A percentile compares a stretch with the other conserved stretches of the same genome.
Evolutionary conservation across 495 filamentous ascomycete genomes (phyloP).

Genomic region (Mytilinidion resinicola): DNA sequence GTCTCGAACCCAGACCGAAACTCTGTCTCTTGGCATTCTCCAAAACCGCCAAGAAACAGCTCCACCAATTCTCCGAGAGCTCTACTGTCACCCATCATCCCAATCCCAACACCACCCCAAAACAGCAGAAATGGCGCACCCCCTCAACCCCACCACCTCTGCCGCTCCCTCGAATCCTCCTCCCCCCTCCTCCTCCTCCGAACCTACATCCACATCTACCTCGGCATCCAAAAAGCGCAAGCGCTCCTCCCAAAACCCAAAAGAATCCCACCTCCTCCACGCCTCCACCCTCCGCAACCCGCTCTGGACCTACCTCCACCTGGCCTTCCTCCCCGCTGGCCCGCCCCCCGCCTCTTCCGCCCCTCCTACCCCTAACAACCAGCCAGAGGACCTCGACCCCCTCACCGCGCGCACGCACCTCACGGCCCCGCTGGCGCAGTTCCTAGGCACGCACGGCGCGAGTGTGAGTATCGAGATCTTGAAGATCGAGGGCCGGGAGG

Average conservation of each 20-base stretch:
- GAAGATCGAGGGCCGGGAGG: conserved; percentile 48
- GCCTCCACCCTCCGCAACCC: conserved; percentile 29
- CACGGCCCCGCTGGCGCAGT: conserved; percentile 66
- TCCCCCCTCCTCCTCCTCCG: background rate
- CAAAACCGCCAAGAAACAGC: too few species aligned
- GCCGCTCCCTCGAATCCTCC: background rate
- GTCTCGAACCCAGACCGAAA: too few species aligned
- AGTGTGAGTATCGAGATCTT: conserved; percentile 78
- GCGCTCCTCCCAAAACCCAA: conserved; percentile 16
- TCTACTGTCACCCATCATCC: too few species aligned
- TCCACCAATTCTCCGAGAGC: too few species aligned
- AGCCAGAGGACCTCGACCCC: conserved; percentile 54
- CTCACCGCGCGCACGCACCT: conserved; percentile 70
- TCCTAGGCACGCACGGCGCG: conserved; percentile 70
- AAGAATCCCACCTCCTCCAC: conserved; percentile 13
- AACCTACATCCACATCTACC: background rate
- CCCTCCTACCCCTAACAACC: conserved; percentile 27
- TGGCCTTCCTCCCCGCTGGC: conserved; percentile 25
- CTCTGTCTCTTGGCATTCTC: too few species aligned
- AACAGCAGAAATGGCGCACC: background rate
- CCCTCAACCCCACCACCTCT: background rate
- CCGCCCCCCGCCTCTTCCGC: conserved; percentile 14
- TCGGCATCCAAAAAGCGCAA: conserved; percentile 20
- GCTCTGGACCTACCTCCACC: conserved; percentile 33
- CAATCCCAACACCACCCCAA: background rate